Evolutionary conservation across 805 yeast species (phyloP), one percentile per base, ranked within the genome.

Genomic region (Vanderwaltozyma yarrowii): DNA sequence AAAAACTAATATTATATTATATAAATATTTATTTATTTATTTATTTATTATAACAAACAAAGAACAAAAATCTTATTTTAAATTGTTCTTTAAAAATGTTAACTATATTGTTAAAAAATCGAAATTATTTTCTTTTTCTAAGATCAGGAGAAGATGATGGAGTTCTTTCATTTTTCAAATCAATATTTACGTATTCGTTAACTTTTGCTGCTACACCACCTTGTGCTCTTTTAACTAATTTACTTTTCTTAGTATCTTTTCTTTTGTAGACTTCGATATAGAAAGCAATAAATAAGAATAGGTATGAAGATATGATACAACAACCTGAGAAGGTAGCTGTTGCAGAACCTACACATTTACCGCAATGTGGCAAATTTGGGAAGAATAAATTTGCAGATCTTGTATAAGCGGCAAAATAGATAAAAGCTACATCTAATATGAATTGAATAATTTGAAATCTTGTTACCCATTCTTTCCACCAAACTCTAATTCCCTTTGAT

Each of bases 401-500:
- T 53, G 78, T 60, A 35, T 84, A 89, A 38, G 94, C 80, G 36
- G 96, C 95, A 62, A 84, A 87, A 70, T 87, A 92, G 47, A 92
- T 94, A 60, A 89, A 88, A 31, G 71, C 76, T 57, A 89, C 74
- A 64, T 89, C 98, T 56, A 89, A 71, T 49, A 89, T 66, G 59
- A 89, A 89, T 69, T 89, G 98, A 54, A 84, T 69, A 66, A 89
- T 89, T 70, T 89, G 98, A 71, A 85, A 79, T 48, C 95, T 74
- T 40, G 98, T 89, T 49, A 89, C 96, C 96, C 96, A 89, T 69
- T 88, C 94, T 69, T 92, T 89, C 98, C 98, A 89, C 96, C 96
- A 88, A 38, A 89, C 96, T 55, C 85, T 80, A 58, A 88, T 84
- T 41, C 95, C 95, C 60, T 94, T 74, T 16, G 96, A 84, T 37